Percentiles rank a stretch among this genome's conserved stretches.
Conservation (phyloP, 2,329 filamentous ascomycete species). For the Alternaria hordeiaustralica region DNA sequence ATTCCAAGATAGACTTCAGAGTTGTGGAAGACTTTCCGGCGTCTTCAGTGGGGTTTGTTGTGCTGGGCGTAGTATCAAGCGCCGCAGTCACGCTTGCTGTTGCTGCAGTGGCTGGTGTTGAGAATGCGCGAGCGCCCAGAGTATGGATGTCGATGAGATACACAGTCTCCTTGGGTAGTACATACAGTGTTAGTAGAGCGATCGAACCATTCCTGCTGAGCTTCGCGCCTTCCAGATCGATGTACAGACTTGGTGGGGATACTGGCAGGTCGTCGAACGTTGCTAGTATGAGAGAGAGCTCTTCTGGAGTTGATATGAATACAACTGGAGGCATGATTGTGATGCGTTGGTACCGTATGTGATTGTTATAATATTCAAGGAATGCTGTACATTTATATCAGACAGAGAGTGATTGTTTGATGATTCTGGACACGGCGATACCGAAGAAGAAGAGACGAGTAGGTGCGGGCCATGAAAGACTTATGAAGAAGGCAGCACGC, state of each 20-base stretch:
- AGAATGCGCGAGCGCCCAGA: conserved; percentile 35
- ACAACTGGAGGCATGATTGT: background rate
- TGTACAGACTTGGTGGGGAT: conserved; percentile 12
- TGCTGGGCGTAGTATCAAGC: background rate
- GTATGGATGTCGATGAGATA: conserved; percentile 42
- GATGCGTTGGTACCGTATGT: background rate
- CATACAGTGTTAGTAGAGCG: conserved; percentile 19
- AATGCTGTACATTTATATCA: background rate
- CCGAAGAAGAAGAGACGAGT: background rate
- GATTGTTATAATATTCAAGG: background rate
- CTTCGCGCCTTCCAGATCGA: conserved; percentile 36
- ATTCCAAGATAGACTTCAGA: conserved; percentile 40
- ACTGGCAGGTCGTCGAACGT: background rate
- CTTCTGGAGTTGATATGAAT: background rate
- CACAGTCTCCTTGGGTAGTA: conserved; percentile 10
- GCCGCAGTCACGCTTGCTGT: background rate
- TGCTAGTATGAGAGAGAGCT: background rate
- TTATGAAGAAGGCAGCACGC: background rate
- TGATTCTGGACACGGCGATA: background rate
- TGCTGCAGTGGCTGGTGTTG: conserved; percentile 28
- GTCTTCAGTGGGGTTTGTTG: background rate
- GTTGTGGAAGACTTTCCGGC: conserved; percentile 16
- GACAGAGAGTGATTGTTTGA: background rate
- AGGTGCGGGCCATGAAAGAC: too few relatives aligned
- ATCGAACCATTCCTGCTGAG: conserved; percentile 32